A percentile compares a stretch with the other conserved stretches of the same genome.
phyloP scores from a whole-genome alignment of 148 eudicot genomes.

The Cornus florida region DNA sequence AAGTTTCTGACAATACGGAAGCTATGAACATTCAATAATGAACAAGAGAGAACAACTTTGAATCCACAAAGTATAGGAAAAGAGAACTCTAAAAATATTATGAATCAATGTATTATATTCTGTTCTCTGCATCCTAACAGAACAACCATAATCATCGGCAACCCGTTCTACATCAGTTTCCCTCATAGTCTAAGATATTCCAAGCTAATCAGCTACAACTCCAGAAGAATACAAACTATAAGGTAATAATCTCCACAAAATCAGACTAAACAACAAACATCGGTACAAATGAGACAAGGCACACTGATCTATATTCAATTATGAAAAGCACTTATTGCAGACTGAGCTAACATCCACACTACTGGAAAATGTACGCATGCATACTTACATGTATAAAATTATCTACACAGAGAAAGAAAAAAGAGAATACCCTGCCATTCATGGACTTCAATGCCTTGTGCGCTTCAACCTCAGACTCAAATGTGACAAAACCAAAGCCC shows the following conservation, averaged over 20 bases:
- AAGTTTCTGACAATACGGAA: neutral
- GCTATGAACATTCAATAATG: too few relatives aligned
- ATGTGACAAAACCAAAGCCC: conserved; percentile 82
- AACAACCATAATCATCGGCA: too few relatives aligned
- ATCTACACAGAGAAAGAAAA: neutral
- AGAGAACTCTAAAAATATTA: too few relatives aligned
- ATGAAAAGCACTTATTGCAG: neutral
- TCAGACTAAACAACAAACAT: neutral
- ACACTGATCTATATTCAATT: neutral
- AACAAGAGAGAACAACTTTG: too few relatives aligned
- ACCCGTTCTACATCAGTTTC: neutral
- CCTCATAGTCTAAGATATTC: neutral
- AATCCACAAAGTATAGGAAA: too few relatives aligned
- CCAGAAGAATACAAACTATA: neutral
- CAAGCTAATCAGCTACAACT: neutral
- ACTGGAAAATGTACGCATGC: neutral
- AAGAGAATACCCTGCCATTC: conserved; percentile 63
- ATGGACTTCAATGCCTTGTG: conserved; percentile 59
- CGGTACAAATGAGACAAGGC: neutral
- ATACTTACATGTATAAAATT: neutral
- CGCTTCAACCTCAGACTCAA: conserved; percentile 64
- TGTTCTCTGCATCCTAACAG: too few relatives aligned
- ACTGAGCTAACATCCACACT: neutral
- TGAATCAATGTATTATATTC: too few relatives aligned
- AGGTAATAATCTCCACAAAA: neutral